phyloP scores from a whole-genome alignment of 2,329 filamentous ascomycete genomes.

The Colletotrichum coccodes region DNA sequence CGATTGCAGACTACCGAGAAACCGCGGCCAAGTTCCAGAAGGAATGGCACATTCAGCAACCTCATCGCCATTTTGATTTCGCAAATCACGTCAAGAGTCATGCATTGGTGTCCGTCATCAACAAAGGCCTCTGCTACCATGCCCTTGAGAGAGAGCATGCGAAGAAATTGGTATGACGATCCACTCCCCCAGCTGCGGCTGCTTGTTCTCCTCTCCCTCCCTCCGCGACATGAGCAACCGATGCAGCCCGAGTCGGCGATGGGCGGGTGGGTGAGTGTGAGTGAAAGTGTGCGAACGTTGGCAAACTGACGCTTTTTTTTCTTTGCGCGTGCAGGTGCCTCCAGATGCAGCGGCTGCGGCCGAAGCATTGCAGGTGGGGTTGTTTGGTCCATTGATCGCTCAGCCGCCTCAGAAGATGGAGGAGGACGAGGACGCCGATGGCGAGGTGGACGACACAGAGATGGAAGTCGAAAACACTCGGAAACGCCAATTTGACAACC shows the following conservation, averaged over 20 bases:
- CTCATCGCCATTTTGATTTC: slow-evolving; percentile 71
- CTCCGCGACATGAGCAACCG: slow-evolving; percentile 32
- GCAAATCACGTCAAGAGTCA: slow-evolving; percentile 73
- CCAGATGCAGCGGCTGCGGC: slow-evolving; percentile 57
- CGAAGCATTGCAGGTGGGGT: slow-evolving; percentile 59
- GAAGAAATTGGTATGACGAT: slow-evolving; percentile 57
- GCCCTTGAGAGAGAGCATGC: slow-evolving; percentile 67
- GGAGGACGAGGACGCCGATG: slow-evolving; percentile 47
- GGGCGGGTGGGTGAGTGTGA: slow-evolving; percentile 34
- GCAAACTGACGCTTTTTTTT: slow-evolving; percentile 48
- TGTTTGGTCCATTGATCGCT: slow-evolving; percentile 66
- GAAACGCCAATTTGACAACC: slow-evolving; percentile 60
- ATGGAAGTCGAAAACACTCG: slow-evolving; percentile 56
- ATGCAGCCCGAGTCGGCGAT: slow-evolving; percentile 14
- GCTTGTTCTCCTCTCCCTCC: slow-evolving; percentile 27
- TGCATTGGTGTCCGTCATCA: slow-evolving; percentile 70
- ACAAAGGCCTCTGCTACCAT: slow-evolving; percentile 71
- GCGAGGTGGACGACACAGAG: slow-evolving; percentile 48
- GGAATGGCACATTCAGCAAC: slow-evolving; percentile 72
- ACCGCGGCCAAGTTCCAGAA: slow-evolving; percentile 75
- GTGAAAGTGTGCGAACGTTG: slow-evolving; percentile 32
- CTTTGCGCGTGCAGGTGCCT: slow-evolving; percentile 55
- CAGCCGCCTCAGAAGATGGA: slow-evolving; percentile 54
- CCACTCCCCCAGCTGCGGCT: slow-evolving; percentile 14
- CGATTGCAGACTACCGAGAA: slow-evolving; percentile 69